A percentile compares a stretch with the other conserved stretches of the same genome.
Conservation (phyloP, 2,329 filamentous ascomycete species). For the Epicoccum nigrum region DNA sequence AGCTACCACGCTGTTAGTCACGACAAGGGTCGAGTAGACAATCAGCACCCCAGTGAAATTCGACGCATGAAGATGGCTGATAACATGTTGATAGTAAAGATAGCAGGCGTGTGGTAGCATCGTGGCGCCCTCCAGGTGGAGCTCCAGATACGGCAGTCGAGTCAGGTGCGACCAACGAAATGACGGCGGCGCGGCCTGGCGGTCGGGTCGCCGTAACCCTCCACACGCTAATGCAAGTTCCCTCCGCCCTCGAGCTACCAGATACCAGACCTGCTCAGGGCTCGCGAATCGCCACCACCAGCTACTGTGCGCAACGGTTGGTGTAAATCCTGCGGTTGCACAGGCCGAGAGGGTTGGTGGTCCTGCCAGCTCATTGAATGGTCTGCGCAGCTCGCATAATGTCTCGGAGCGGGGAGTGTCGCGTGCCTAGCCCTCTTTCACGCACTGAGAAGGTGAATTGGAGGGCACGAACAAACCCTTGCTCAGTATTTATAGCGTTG, state of each 20-base stretch:
- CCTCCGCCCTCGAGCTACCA: slow-evolving; percentile 9
- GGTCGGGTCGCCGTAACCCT: slow-evolving; percentile 7
- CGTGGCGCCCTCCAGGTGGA: slow-evolving; percentile 34
- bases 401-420: slow-evolving; percentile 32
- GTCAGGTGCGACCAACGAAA: slow-evolving; percentile 21
- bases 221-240: background rate
- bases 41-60: background rate
- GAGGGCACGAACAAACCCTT: slow-evolving; percentile 12
- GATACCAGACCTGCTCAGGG: background rate
- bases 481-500: slow-evolving; percentile 13
- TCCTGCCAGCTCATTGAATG: slow-evolving; percentile 8
- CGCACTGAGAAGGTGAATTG: slow-evolving; percentile 16
- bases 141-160: slow-evolving; percentile 21
- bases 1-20: slow-evolving; percentile 8
- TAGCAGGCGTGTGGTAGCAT: slow-evolving; percentile 35
- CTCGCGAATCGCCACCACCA: background rate
- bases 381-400: slow-evolving; percentile 10
- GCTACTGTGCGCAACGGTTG: slow-evolving; percentile 12
- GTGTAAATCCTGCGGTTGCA: background rate
- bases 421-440: slow-evolving; percentile 33
- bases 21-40: slow-evolving; percentile 5
- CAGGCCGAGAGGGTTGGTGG: background rate
- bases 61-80: slow-evolving; percentile 9
- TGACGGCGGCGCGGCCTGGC: slow-evolving; percentile 10
- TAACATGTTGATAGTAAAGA: slow-evolving; percentile 10